Percentiles rank a stretch among this genome's conserved stretches.
Evolutionary conservation across 1,284 basidiomycete species (phyloP).

Genomic region (Sporisorium scitamineum): DNA sequence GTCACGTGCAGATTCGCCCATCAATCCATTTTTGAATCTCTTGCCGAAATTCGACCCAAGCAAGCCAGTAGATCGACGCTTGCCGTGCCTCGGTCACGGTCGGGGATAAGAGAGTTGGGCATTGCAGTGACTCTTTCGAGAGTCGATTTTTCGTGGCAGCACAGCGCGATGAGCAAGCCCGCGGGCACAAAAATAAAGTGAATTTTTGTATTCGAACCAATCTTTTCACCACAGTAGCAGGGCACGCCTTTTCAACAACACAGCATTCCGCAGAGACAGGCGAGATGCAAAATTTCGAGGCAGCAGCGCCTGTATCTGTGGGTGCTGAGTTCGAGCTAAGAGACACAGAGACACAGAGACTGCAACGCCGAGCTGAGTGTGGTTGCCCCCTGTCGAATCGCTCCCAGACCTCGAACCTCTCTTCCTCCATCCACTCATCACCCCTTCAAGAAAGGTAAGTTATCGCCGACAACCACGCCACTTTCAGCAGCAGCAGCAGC

Average conservation of each 20-base stretch:
- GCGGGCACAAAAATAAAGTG: too few relatives aligned
- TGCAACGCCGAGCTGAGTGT: constrained; percentile 5
- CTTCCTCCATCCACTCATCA: constrained; percentile 51
- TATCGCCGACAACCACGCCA: constrained; percentile 23
- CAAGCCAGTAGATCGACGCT: constrained; percentile 1
- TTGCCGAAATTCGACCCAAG: neutral
- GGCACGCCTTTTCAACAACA: constrained; percentile 1
- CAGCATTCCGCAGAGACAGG: neutral
- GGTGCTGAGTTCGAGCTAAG: constrained; percentile 9
- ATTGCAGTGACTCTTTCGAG: neutral
- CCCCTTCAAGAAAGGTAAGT: constrained; percentile 58
- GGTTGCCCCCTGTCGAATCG: constrained; percentile 31
- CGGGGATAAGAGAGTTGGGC: constrained; percentile 7
- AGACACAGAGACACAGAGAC: neutral
- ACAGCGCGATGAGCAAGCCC: constrained; percentile 10
- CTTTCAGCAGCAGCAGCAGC: neutral
- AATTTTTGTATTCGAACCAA: too few relatives aligned
- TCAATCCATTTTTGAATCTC: neutral
- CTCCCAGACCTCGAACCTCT: constrained; percentile 12
- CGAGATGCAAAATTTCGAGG: constrained; percentile 9
- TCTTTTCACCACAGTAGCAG: too few relatives aligned
- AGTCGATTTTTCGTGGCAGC: constrained; percentile 1
- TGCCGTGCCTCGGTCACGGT: neutral
- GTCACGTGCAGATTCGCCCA: neutral
- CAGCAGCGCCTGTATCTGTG: constrained; percentile 32